phyloP scores from a whole-genome alignment of 2,329 filamentous ascomycete species.

The Sclerotinia nivalis region DNA sequence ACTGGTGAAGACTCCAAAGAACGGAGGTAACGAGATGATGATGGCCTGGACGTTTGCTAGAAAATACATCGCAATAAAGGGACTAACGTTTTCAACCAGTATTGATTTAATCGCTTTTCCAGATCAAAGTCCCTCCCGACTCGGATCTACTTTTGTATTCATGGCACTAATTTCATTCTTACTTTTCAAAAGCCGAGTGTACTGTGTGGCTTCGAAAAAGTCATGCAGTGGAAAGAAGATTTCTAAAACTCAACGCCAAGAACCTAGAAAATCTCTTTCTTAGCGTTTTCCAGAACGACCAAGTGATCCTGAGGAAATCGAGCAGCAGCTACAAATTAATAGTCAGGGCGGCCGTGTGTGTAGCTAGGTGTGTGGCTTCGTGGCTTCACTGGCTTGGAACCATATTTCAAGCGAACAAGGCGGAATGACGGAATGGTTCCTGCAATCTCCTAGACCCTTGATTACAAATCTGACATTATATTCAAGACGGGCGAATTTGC shows the following conservation, averaged over 20 bases:
- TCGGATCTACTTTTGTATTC: not conserved
- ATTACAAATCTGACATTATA: not conserved
- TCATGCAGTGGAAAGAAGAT: not conserved
- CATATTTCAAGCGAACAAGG: not conserved
- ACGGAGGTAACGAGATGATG: not conserved
- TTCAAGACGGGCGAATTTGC: not conserved
- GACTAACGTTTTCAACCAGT: not conserved
- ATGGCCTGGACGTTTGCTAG: not conserved
- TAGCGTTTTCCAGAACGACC: conserved; percentile 7
- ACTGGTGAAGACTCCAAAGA: not conserved
- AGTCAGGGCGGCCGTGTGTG: not conserved
- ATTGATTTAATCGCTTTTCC: not conserved
- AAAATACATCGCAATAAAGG: not conserved
- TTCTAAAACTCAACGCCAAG: conserved; percentile 1
- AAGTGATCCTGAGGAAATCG: not conserved
- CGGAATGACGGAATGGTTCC: not conserved
- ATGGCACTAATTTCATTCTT: not conserved
- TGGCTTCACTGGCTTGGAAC: conserved; percentile 1
- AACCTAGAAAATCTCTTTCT: not conserved
- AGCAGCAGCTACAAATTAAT: not conserved
- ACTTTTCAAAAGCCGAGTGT: not conserved
- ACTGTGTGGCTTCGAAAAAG: not conserved
- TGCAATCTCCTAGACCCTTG: not conserved
- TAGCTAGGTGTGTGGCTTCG: not conserved
- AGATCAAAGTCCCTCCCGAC: not conserved